phyloP scores from a whole-genome alignment of 2,329 filamentous ascomycete species.

The Fusarium anthophilum region DNA sequence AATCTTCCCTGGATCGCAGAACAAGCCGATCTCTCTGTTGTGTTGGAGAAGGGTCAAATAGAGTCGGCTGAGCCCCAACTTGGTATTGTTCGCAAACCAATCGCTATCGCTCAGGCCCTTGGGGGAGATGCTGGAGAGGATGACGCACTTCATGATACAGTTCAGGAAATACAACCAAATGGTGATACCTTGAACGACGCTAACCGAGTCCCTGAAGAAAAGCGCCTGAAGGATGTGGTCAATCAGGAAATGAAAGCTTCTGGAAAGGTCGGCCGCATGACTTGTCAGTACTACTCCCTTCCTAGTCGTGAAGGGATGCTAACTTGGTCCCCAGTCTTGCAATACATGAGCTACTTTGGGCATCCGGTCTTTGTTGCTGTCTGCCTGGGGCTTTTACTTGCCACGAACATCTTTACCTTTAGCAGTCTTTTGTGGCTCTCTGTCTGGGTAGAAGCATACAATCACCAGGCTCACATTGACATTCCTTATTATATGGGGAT shows the following conservation, averaged over 20 bases:
- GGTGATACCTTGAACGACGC: constrained; percentile 44
- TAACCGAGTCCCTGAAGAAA: constrained; percentile 49
- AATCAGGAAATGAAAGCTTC: constrained; percentile 59
- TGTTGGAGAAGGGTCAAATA: constrained; percentile 57
- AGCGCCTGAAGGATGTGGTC: constrained; percentile 53
- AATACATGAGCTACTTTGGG: constrained; percentile 63
- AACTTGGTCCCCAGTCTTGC: constrained; percentile 50
- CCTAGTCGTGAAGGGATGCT: background rate
- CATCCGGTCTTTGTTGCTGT: constrained; percentile 54
- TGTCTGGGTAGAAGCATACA: constrained; percentile 63
- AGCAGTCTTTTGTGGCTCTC: constrained; percentile 60
- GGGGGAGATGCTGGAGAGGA: constrained; percentile 50
- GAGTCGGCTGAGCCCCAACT: constrained; percentile 55
- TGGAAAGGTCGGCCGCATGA: constrained; percentile 55
- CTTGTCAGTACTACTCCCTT: constrained; percentile 48
- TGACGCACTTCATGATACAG: constrained; percentile 35
- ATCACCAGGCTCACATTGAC: constrained; percentile 53
- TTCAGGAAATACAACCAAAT: constrained; percentile 43
- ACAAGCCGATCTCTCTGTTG: constrained; percentile 59
- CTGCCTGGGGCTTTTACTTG: constrained; percentile 52
- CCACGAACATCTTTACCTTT: constrained; percentile 55
- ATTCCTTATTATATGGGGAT: constrained; percentile 63
- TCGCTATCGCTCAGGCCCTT: constrained; percentile 53
- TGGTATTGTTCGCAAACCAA: constrained; percentile 55
- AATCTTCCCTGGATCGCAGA: constrained; percentile 63